Base-by-base conservation (phyloP, 2,329 filamentous ascomycete species). In the Chaetomium globosum region DNA sequence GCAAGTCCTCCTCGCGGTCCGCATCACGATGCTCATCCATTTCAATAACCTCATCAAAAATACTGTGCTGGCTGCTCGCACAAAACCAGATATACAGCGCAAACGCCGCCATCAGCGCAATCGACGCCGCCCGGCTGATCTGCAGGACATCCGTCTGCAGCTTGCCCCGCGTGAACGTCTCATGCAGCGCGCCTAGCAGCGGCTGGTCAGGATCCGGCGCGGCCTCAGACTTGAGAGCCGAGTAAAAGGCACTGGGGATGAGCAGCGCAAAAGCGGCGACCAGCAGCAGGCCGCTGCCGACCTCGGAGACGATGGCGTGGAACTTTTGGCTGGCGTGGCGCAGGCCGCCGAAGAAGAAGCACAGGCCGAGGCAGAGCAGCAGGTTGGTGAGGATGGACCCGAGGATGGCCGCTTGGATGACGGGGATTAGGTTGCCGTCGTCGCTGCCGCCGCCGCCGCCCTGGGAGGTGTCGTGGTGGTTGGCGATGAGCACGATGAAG, bases 301-400 rank as follows among this genome's bases (percentile, higher is more conserved):
- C 89, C 77, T 96, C 92, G 69, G 88, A 90, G 65, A 96, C 84
- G 8, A 88, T 87, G 63, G 89, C 85, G 72, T 90, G 88, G 74
- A 95, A 95, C 28, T 80, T 82, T 70, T 92, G 86, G 68, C 89
- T 85, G 7, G 89, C 81, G 39, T 87, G 85, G 54, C 82, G 80
- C 33, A 94, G 70, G 12, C 92, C 91, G 43, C 91, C 90, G 23
- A 87, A 83, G 67, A 94, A 87, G 80, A 96, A 96, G 75, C 91
- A 95, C 59, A 88, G 74, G 0, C 92, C 92, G 28, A 95, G 77
- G 70, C 91, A 95, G 1, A 96, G 81, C 39, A 95, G 78, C 77
- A 94, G 83, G 43, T 92, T 96, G 19, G 92, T 91, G 33, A 96
- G 77, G 59, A 96, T 90, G 0, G 90, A 93, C 46, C 92, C 92